Evolutionary conservation across 352 stramenopile species (phyloP).

Genomic region (Pseudoperonospora humuli): DNA sequence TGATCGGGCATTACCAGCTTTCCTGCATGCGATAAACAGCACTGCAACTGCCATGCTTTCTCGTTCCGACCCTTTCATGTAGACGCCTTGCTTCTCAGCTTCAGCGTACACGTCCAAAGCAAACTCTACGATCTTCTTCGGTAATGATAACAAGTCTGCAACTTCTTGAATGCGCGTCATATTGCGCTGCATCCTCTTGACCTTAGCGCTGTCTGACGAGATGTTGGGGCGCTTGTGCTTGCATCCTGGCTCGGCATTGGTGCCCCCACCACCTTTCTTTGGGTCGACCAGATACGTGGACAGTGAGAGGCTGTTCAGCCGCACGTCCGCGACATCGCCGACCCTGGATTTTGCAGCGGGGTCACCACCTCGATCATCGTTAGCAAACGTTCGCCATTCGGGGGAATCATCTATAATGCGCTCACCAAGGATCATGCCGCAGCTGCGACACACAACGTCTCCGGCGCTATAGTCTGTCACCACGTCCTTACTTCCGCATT

Average conservation of each 20-base stretch:
- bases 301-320: slow-evolving; percentile 53
- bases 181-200: slow-evolving; percentile 61
- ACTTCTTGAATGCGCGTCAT: slow-evolving; percentile 62
- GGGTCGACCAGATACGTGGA: slow-evolving; percentile 64
- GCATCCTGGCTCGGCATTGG: slow-evolving; percentile 10
- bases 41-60: slow-evolving; percentile 58
- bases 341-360: slow-evolving; percentile 74
- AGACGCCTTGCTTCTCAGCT: slow-evolving; percentile 55
- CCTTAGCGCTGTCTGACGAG: slow-evolving; percentile 43
- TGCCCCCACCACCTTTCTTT: slow-evolving; percentile 27
- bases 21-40: slow-evolving; percentile 68
- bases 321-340: slow-evolving; percentile 53
- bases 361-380: slow-evolving; percentile 78
- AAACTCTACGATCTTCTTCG: slow-evolving; percentile 65
- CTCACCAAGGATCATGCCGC: slow-evolving; percentile 83
- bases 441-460: slow-evolving; percentile 74
- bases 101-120: slow-evolving; percentile 65
- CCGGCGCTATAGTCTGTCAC: slow-evolving; percentile 75
- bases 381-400: slow-evolving; percentile 84
- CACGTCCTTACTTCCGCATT: slow-evolving; percentile 67
- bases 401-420: slow-evolving; percentile 83
- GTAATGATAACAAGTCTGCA: slow-evolving; percentile 53
- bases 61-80: slow-evolving; percentile 53
- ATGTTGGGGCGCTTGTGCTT: slow-evolving; percentile 56
- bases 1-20: slow-evolving; percentile 53